A percentile compares a stretch with the other conserved stretches of the same genome.
Conservation (phyloP, 352 stramenopile species). For the Phytophthora crassamura region DNA sequence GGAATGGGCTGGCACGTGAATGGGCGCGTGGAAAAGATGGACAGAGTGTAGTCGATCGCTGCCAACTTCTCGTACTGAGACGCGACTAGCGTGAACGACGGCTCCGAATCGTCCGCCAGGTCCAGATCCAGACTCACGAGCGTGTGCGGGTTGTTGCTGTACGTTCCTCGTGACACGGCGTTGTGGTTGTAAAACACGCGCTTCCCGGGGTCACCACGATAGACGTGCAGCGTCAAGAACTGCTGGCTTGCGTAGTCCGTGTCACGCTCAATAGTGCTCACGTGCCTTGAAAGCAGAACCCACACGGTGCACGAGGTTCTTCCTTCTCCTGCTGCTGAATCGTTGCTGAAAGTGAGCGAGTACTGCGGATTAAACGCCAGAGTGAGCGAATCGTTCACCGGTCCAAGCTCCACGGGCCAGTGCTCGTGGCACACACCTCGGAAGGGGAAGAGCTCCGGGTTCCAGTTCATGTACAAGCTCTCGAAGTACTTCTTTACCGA, state of each 20-base stretch:
- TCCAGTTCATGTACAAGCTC: conserved; percentile 97
- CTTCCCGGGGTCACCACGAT: conserved; percentile 60
- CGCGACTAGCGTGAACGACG: conserved; percentile 89
- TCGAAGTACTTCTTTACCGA: conserved; percentile 94
- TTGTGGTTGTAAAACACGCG: conserved; percentile 89
- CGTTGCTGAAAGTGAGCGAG: conserved; percentile 73
- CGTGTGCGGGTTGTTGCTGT: conserved; percentile 94
- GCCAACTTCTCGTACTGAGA: conserved; percentile 93
- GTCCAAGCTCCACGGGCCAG: conserved; percentile 86
- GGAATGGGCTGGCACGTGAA: conserved; percentile 67
- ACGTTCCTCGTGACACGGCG: conserved; percentile 82
- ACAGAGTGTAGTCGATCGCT: conserved; percentile 90
- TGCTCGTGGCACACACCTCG: conserved; percentile 83
- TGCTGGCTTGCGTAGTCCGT: conserved; percentile 60
- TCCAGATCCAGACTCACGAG: conserved; percentile 89
- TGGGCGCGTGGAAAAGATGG: conserved; percentile 83
- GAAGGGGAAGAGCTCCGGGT: conserved; percentile 91
- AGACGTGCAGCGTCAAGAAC: conserved; percentile 94
- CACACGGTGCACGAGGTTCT: conserved; percentile 74
- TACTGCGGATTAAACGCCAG: conserved; percentile 96
- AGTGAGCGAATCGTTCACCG: conserved; percentile 91
- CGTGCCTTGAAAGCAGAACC: conserved; percentile 94
- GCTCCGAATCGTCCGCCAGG: conserved; percentile 51
- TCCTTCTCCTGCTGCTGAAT: conserved; percentile 6
- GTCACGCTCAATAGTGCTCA: conserved; percentile 81